Evolutionary conservation across 352 stramenopile genomes (phyloP), one percentile per base, ranked within the genome.

Genomic region (Pythium utonaiense): DNA sequence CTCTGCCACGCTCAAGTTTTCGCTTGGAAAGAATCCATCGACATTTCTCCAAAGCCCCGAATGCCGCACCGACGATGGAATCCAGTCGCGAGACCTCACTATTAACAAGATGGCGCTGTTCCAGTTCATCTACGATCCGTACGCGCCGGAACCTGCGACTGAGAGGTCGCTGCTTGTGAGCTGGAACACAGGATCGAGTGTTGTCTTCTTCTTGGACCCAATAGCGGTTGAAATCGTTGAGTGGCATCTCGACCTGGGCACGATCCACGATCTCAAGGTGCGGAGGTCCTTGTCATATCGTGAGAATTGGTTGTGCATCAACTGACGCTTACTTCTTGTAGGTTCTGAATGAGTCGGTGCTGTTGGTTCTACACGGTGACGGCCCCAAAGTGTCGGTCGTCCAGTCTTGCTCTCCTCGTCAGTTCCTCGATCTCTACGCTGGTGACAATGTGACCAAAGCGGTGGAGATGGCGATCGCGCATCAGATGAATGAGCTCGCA

Each of bases 201-300:
- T 91, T 7, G 36, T 95, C 3, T 93, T 95, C 59, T 88, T 95
- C 45, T 57, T 95, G 17, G 84, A 95, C 34, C 86, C 86, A 3
- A 80, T 87, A 45, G 80, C 77, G 0, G 83, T 94, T 3, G 83
- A 95, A 64, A 90, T 95, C 31, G 80, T 93, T 6, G 86, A 95
- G 54, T 94, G 86, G 83, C 86, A 95, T 63, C 60, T 95, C 28
- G 86, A 95, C 67, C 71, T 95, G 40, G 86, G 86, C 16, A 78
- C 86, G 10, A 90, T 95, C 28, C 84, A 93, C 42, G 86, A 95
- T 55, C 65, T 94, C 21, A 91, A 93, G 76, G 85, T 91, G 51
- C 16, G 34, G 25, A 13, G 30, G 17, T 8, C 2, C 3, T 33
- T 14, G 33, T 27, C 6, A 34, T 51, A n/a, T n/a, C n/a, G 13